A percentile compares a stretch with the other conserved stretches of the same genome.
Conservation (phyloP, 371 early-diverging fungal species). For the Rhizopus sp. region DNA sequence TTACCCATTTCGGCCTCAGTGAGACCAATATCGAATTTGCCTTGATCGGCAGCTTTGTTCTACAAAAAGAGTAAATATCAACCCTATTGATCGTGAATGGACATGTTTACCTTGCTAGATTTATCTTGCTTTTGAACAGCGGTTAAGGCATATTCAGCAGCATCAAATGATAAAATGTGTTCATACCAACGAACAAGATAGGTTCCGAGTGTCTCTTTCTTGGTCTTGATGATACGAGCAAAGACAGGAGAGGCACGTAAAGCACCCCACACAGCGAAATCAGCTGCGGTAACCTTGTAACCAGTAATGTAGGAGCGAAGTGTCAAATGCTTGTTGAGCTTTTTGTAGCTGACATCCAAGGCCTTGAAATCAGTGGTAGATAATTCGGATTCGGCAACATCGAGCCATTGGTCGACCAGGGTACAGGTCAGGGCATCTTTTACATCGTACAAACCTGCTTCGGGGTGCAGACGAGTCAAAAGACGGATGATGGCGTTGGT, state of each 20-base stretch:
- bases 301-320: conserved; percentile 86
- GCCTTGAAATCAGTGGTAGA: conserved; percentile 71
- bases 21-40: conserved; percentile 92
- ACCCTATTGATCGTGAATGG: neutral
- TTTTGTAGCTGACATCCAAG: conserved; percentile 64
- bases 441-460: conserved; percentile 42
- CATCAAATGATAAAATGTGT: conserved; percentile 66
- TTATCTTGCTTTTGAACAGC: conserved; percentile 53
- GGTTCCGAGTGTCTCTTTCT: conserved; percentile 66
- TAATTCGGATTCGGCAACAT: conserved; percentile 64
- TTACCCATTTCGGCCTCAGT: conserved; percentile 80
- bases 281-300: conserved; percentile 78
- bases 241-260: conserved; percentile 82
- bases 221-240: conserved; percentile 76
- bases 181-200: conserved; percentile 87
- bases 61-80: neutral
- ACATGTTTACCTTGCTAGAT: conserved; percentile 34
- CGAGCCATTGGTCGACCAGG: conserved; percentile 65
- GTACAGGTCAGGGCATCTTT: conserved; percentile 46
- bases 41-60: conserved; percentile 76
- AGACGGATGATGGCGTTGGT: conserved; percentile 47
- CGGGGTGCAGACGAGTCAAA: conserved; percentile 42
- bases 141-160: conserved; percentile 55
- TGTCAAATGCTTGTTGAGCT: conserved; percentile 75
- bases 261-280: conserved; percentile 87